Percentiles rank a stretch among this genome's conserved stretches.
Conservation (phyloP, 352 stramenopile species). For the Nothophytophthora sp. region DNA sequence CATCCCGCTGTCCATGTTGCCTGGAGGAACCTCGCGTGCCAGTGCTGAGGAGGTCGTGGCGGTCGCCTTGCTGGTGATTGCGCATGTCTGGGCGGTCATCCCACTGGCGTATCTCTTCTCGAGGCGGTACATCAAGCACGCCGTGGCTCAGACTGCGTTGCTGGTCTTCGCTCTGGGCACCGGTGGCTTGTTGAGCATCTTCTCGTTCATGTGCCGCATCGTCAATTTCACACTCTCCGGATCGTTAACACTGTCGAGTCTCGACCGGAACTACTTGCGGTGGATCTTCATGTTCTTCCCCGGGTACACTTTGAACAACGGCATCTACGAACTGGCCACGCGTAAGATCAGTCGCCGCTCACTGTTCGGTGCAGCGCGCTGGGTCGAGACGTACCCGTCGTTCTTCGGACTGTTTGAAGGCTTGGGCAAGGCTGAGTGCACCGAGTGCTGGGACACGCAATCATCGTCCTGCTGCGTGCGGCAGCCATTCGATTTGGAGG, state of each 20-base stretch:
- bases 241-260: conserved; percentile 51
- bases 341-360: conserved; percentile 63
- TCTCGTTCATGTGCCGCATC: conserved; percentile 76
- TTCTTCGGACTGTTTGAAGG: conserved; percentile 59
- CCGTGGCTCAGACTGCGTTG: conserved; percentile 59
- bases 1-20: conserved; percentile 39
- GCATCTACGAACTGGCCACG: conserved; percentile 71
- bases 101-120: conserved; percentile 69
- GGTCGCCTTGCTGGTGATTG: conserved; percentile 38
- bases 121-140: conserved; percentile 61
- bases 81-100: conserved; percentile 49
- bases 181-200: conserved; percentile 68
- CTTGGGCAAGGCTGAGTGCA: conserved; percentile 44
- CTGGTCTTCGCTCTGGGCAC: conserved; percentile 63
- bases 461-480: conserved; percentile 36
- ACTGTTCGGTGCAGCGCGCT: conserved; percentile 39
- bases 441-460: conserved; percentile 54
- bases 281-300: conserved; percentile 78
- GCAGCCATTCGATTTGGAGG: conserved; percentile 42
- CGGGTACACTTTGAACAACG: conserved; percentile 68
- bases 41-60: conserved; percentile 39
- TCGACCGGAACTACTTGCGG: conserved; percentile 70
- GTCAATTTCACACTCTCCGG: conserved; percentile 47
- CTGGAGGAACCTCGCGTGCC: too few species aligned
- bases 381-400: conserved; percentile 29